Evolutionary conservation across 306 rosid species (phyloP).

Genomic region (Luffa acutangula): DNA sequence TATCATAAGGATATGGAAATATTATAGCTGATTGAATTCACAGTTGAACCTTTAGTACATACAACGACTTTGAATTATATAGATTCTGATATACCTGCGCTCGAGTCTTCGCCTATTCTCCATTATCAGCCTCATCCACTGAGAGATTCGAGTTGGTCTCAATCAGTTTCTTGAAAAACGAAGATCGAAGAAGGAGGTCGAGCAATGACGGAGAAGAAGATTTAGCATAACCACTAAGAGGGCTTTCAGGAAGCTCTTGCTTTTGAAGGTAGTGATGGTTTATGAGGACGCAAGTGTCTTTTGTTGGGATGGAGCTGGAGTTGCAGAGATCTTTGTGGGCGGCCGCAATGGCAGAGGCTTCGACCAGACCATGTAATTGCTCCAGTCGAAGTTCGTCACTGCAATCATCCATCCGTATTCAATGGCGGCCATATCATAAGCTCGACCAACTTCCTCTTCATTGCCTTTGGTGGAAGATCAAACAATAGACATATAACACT

Average conservation of each 20-base stretch:
- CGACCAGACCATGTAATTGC: slow-evolving; percentile 67
- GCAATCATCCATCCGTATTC: slow-evolving; percentile 83
- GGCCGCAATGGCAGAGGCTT: slow-evolving; percentile 53
- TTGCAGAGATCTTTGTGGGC: neutral
- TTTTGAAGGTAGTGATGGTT: slow-evolving; percentile 20
- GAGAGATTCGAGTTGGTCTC: slow-evolving; percentile 40
- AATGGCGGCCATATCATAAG: slow-evolving; percentile 86
- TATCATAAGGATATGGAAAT: neutral
- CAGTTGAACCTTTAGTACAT: neutral
- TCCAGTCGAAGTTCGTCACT: slow-evolving; percentile 80
- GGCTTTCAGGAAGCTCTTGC: slow-evolving; percentile 24
- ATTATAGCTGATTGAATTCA: neutral
- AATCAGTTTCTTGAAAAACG: slow-evolving; percentile 52
- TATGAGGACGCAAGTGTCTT: slow-evolving; percentile 22
- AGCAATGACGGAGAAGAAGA: slow-evolving; percentile 57
- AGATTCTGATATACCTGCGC: neutral
- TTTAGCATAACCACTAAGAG: slow-evolving; percentile 14
- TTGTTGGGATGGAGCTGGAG: slow-evolving; percentile 1
- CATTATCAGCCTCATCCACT: slow-evolving; percentile 37
- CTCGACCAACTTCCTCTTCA: slow-evolving; percentile 86
- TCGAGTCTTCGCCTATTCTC: slow-evolving; percentile 32
- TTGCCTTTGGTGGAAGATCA: slow-evolving; percentile 32
- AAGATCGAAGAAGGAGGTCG: slow-evolving; percentile 53
- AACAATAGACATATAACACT: neutral
- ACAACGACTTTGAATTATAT: too few species aligned